These are phyloP conservation scores for Medicago ruthenica DNA, from an alignment of 306 rosid species.

Conservation along the genomic window DNA sequence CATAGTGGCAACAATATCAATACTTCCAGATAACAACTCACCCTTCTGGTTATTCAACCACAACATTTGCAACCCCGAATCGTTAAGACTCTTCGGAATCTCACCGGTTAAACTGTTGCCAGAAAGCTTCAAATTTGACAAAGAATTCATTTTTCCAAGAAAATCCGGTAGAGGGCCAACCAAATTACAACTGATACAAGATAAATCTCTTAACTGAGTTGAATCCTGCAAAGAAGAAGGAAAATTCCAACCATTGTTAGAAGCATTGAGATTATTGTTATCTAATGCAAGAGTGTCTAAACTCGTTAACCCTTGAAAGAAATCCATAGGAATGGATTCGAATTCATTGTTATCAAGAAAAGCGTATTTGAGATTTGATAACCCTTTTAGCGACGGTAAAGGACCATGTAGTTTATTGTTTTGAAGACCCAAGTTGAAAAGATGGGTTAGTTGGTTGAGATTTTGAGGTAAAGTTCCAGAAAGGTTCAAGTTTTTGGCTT, in stretches of 20 bases:
- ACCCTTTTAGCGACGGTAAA: constrained; percentile 66
- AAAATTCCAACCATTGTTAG: constrained; percentile 76
- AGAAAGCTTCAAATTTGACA: constrained; percentile 67
- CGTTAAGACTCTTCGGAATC: constrained; percentile 56
- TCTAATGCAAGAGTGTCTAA: constrained; percentile 85
- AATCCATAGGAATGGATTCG: constrained; percentile 74
- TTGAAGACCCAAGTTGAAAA: constrained; percentile 80
- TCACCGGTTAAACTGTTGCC: constrained; percentile 61
- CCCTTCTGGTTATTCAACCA: constrained; percentile 80
- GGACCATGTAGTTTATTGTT: constrained; percentile 69
- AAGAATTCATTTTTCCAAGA: constrained; percentile 66
- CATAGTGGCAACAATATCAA: constrained; percentile 73
- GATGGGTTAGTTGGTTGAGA: constrained; percentile 69
- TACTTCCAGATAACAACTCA: constrained; percentile 61
- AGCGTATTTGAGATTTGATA: constrained; percentile 54
- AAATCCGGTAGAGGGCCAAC: constrained; percentile 80
- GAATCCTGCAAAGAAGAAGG: constrained; percentile 56
- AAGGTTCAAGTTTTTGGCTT: constrained; percentile 65
- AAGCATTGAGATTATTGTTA: constrained; percentile 59
- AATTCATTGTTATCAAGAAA: constrained; percentile 75
- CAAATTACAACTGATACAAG: constrained; percentile 72
- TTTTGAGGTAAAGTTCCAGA: constrained; percentile 72
- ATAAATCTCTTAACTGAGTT: constrained; percentile 62
- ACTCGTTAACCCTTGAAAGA: constrained; percentile 64
- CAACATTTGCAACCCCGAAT: constrained; percentile 55